Conservation (phyloP, 768 basidiomycete species). For the Lyophyllum shimeji region DNA sequence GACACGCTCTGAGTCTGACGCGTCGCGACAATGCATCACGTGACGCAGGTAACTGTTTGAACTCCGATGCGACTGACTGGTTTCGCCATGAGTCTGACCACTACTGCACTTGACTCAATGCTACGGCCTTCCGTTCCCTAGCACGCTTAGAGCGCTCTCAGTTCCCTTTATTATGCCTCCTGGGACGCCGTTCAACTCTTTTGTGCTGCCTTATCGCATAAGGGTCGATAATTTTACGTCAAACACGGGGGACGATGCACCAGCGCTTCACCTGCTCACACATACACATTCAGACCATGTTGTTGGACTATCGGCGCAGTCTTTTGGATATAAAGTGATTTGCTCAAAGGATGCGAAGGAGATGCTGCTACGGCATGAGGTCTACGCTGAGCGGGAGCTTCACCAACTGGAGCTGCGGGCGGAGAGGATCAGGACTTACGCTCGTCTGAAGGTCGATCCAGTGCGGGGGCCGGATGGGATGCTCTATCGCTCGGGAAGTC, state of each 20-base stretch:
- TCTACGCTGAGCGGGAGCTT: conserved; percentile 61
- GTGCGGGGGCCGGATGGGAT: conserved; percentile 44
- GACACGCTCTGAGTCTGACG: not conserved
- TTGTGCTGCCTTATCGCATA: conserved; percentile 77
- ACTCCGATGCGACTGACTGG: not conserved
- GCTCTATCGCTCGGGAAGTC: conserved; percentile 47
- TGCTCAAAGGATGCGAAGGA: conserved; percentile 85
- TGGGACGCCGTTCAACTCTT: conserved; percentile 76
- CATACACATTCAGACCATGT: conserved; percentile 93
- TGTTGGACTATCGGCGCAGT: conserved; percentile 69
- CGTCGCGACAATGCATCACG: not conserved
- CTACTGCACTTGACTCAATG: conserved; percentile 4
- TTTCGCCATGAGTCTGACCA: not conserved
- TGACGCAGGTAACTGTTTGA: not conserved
- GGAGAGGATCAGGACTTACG: conserved; percentile 57
- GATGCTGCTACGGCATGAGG: conserved; percentile 81
- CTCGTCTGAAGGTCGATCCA: conserved; percentile 65
- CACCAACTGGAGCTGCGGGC: conserved; percentile 49
- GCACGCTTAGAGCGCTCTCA: not conserved
- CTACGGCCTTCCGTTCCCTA: not conserved
- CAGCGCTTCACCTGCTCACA: conserved; percentile 72
- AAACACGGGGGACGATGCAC: conserved; percentile 31
- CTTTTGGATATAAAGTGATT: conserved; percentile 69
- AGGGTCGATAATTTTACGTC: conserved; percentile 82
- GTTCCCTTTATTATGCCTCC: conserved; percentile 54